Percentiles rank a stretch among this genome's conserved stretches.
These are phyloP conservation scores for Amanita exitialis DNA, from an alignment of 768 basidiomycete genomes.

Conservation along the genomic window DNA sequence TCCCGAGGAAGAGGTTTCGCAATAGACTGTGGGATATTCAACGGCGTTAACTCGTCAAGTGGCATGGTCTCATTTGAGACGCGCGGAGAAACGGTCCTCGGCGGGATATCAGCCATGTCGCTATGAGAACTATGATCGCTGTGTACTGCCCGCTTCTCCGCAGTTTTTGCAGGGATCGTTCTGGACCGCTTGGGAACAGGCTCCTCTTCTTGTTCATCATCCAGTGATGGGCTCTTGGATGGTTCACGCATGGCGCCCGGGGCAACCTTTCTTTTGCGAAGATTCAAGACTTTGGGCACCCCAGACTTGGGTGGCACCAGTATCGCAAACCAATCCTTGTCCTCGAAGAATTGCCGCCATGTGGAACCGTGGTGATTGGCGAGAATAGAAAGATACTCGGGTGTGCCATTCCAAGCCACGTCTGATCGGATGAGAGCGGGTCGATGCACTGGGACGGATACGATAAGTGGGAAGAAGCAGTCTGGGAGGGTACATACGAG, in stretches of 20 bases:
- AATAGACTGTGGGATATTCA: neutral
- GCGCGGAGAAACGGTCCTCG: neutral
- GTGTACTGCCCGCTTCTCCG: neutral
- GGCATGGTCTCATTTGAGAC: conserved; percentile 1
- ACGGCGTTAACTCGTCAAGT: conserved; percentile 2
- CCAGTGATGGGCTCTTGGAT: conserved; percentile 15
- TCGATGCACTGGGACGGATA: conserved; percentile 22
- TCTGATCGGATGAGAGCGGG: conserved; percentile 28
- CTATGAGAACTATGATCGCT: neutral
- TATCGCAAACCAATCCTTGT: conserved; percentile 22
- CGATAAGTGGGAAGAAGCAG: neutral
- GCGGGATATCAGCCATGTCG: neutral
- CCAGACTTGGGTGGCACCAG: conserved; percentile 21
- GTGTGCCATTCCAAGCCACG: conserved; percentile 33
- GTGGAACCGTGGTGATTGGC: conserved; percentile 22
- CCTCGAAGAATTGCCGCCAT: conserved; percentile 19
- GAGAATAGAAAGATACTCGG: conserved; percentile 27
- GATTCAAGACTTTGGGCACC: conserved; percentile 18
- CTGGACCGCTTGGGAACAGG: conserved; percentile 19
- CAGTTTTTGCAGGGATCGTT: conserved; percentile 6
- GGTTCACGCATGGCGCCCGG: conserved; percentile 18
- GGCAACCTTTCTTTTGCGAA: conserved; percentile 24
- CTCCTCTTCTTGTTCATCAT: conserved; percentile 19
- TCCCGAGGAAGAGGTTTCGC: neutral
- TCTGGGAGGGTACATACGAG: conserved; percentile 30